Base-by-base conservation (phyloP, 2,329 filamentous ascomycete genomes). In the Ceratocystiopsis sp. region DNA sequence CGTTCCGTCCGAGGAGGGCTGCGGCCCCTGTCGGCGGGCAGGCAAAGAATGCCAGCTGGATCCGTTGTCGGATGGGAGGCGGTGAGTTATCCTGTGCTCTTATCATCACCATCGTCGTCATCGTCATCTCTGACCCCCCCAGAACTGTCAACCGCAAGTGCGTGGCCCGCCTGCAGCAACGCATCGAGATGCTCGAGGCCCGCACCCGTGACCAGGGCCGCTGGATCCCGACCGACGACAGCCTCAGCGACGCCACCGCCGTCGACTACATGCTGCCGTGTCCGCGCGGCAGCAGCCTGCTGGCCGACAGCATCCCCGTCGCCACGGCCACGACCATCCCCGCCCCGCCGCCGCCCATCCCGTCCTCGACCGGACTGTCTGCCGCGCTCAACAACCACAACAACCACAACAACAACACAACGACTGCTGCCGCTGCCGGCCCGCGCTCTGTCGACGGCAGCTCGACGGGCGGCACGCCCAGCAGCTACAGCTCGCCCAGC, bases 101-200 rank as follows among this genome's bases (percentile, higher is more conserved):
- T n/a, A n/a, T n/a, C n/a, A n/a, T n/a, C n/a, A n/a, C n/a, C n/a
- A n/a, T n/a, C n/a, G n/a, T n/a, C n/a, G n/a, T n/a, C n/a, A n/a
- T n/a, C n/a, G n/a, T n/a, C n/a, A n/a, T n/a, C n/a, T n/a, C n/a
- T n/a, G n/a, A 21, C 4, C 4, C 4, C 3, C 7, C 32, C 35
- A 38, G 13, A 32, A 18, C 40, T 17, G 37, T 43, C 13, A 46
- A 29, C 38, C 44, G 44, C 14, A 41, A 41, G 21, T 35, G 33
- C 21, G 35, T 46, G 3, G 44, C 43, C 35, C 16, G 29, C 13
- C 41, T 46, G n/a, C 44, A 43, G 16, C 38, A 46, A 29, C 44
- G 44, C 9, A 46, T 46, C 12, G 41, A 46, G 16, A 39, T 29
- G 18, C 41, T 46, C 12, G 44, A 46, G 17, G 41, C 44, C 4